phyloP scores from a whole-genome alignment of 257 asterid genomes.

The Solanum peruvianum region DNA sequence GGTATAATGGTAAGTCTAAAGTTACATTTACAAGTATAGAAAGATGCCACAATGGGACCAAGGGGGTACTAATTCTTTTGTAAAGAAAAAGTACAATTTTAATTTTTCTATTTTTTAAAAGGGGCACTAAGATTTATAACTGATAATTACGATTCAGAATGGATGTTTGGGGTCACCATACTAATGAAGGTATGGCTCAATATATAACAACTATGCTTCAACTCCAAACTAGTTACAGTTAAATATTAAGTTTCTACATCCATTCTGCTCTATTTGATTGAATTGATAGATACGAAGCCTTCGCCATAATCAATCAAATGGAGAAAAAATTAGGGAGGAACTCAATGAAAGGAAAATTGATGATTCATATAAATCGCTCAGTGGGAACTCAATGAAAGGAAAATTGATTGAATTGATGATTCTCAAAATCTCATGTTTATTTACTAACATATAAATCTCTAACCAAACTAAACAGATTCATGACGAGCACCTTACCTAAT shows the following conservation, averaged over 20 bases:
- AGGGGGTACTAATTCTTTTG: background rate
- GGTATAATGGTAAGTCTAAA: background rate
- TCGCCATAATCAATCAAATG: background rate
- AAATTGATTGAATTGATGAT: background rate
- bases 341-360: background rate
- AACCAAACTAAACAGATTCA: background rate
- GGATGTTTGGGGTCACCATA: background rate
- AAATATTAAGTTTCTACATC: background rate
- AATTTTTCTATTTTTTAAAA: background rate
- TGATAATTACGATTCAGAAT: background rate
- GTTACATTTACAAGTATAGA: background rate
- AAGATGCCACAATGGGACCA: background rate
- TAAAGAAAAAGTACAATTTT: background rate
- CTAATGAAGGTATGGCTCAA: background rate
- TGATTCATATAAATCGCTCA: background rate
- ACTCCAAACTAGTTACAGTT: background rate
- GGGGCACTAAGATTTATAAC: background rate
- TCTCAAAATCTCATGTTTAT: background rate
- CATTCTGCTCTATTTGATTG: background rate
- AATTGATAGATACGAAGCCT: background rate
- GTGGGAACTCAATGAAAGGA: background rate
- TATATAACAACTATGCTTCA: background rate
- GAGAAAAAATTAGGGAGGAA: background rate
- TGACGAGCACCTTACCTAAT: background rate
- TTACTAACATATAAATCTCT: background rate